phyloP scores from a whole-genome alignment of 805 yeast species.

The Spencermartinsiella europaea region DNA sequence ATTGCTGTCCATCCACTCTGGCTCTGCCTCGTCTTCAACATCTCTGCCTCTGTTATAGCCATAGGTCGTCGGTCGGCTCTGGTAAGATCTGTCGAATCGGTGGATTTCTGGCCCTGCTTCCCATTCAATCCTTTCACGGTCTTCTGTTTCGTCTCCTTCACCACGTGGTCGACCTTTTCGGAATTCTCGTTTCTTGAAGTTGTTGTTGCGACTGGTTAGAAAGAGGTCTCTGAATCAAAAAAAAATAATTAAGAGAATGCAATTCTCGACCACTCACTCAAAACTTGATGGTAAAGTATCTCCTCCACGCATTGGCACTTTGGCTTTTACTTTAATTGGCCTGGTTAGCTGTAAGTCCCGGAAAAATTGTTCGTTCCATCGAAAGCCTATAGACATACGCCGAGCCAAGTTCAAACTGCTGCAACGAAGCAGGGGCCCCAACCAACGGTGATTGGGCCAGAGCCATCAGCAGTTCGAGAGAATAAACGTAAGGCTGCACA shows the following conservation, averaged over 20 bases:
- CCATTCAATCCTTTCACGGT: background rate
- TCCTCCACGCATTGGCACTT: background rate
- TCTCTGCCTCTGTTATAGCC: background rate
- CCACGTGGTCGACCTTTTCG: background rate
- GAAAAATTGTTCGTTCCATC: background rate
- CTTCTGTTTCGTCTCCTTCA: background rate
- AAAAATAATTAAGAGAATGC: too few species aligned
- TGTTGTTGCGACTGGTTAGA: background rate
- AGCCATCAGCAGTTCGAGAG: constrained; percentile 11
- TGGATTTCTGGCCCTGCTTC: too few species aligned
- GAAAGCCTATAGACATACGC: background rate
- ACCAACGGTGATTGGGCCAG: constrained; percentile 18
- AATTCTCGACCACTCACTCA: too few species aligned
- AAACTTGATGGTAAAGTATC: background rate
- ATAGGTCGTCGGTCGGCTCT: background rate
- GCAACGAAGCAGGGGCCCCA: constrained; percentile 10
- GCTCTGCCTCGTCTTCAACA: constrained; percentile 3
- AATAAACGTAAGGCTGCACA: too few species aligned
- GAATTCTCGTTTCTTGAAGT: background rate
- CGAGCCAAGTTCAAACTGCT: constrained; percentile 5
- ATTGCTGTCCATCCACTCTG: constrained; percentile 12
- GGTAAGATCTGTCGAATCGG: background rate
- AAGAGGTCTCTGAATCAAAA: too few species aligned
- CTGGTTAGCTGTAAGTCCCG: background rate
- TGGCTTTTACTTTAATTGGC: background rate